Evolutionary conservation across 345 rosid species (phyloP).

Genomic region (Citrus maxima): DNA sequence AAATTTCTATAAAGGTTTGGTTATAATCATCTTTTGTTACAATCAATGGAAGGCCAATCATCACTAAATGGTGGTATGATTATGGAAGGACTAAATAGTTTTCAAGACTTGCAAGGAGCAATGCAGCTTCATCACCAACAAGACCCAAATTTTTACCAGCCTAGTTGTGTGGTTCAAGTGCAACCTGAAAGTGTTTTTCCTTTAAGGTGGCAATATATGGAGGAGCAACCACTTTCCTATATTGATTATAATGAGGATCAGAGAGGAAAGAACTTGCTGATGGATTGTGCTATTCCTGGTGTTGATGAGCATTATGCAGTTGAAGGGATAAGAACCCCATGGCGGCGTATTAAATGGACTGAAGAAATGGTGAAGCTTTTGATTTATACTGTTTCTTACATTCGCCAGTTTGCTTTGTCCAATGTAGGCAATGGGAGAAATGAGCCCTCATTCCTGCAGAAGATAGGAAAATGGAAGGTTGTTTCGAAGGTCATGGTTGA

Average conservation of each 20-base stretch:
- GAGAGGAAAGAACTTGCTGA: neutral
- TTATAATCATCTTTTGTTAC: neutral
- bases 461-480: constrained; percentile 29
- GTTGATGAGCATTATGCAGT: constrained; percentile 15
- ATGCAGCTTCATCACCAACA: constrained; percentile 6
- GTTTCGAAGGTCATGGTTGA: constrained; percentile 20
- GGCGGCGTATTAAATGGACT: constrained; percentile 26
- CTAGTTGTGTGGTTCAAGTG: neutral
- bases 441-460: constrained; percentile 5
- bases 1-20: neutral
- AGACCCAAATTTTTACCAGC: neutral
- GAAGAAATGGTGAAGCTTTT: constrained; percentile 25
- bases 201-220: neutral
- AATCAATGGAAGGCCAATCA: too few species aligned
- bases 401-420: constrained; percentile 14
- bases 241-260: neutral
- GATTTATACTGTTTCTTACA: constrained; percentile 23
- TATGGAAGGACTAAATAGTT: neutral
- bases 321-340: neutral
- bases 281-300: neutral
- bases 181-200: neutral
- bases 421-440: neutral
- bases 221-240: constrained; percentile 1
- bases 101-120: neutral
- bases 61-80: neutral